Base-by-base conservation (phyloP, 768 basidiomycete species). In the Naganishia kalamii region DNA sequence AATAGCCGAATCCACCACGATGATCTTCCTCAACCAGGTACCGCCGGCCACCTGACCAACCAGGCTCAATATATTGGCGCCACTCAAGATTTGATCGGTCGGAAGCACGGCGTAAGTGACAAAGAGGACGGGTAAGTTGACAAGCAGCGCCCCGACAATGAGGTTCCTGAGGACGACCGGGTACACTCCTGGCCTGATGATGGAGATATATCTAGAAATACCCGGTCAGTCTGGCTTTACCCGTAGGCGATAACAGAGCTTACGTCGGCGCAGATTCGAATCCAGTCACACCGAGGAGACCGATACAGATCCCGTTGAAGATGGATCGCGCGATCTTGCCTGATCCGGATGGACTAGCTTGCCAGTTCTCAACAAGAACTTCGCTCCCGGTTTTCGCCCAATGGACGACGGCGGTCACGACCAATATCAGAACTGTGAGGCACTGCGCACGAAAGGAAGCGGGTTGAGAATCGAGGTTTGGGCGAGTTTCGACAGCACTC, bases 281-380 rank as follows among this genome's bases (percentile, higher is more conserved):
- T 63, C 86, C 86, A 21, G 88, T 88, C 37, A 88, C 79, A 0
- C 87, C 87, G 1, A 90, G 79, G 80, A 88, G 85, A 0, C 86
- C 84, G 3, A 90, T 79, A 69, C 87, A 88, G 29, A 87, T 79
- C 0, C 88, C 88, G 65, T 85, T 80, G 73, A 84, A 89, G 8
- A 85, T 78, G 44, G 87, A 82, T 25, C 73, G 80, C 0, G 80
- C 72, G 32, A 84, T 72, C 3, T 70, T 72, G 3, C 67, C 59
- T 0, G 78, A 64, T 3, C 69, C 59, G 8, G 67, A 72, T 71
- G 70, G 76, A 67, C 0, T 81, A 80, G 37, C 65, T 61, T 3
- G 74, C 87, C 87, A 88, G 70, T 88, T 88, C 19, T 77, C 77
- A 40, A 68, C 74, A 15, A 89, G 76, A 44, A 83, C 82, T 0